A percentile compares a stretch with the other conserved stretches of the same genome.
Evolutionary conservation across 192 early-diverging fungal species (phyloP).

Genomic region (Backusella tuberculispora): DNA sequence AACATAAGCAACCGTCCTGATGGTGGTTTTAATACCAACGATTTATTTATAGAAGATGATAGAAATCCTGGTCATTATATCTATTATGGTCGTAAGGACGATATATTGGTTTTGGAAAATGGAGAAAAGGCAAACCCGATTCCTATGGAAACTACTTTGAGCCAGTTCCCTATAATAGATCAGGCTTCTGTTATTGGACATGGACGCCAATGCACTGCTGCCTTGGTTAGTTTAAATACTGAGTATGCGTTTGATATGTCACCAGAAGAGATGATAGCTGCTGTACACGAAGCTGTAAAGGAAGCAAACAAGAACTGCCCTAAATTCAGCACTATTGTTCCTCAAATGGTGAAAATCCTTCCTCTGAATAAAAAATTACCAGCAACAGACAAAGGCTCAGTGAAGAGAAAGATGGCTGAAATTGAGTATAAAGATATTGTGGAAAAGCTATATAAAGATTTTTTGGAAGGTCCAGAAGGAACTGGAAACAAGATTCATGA

Average conservation of each 20-base stretch:
- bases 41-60: conserved; percentile 10
- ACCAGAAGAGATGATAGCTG: not conserved
- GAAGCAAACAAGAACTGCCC: conserved; percentile 32
- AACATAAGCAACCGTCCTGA: conserved; percentile 18
- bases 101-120: conserved; percentile 31
- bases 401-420: conserved; percentile 20
- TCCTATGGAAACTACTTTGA: conserved; percentile 28
- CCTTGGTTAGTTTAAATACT: not conserved
- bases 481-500: not conserved
- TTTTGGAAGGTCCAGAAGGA: conserved; percentile 8
- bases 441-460: not conserved
- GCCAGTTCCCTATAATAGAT: not conserved
- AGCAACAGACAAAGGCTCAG: conserved; percentile 34
- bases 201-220: conserved; percentile 18
- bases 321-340: conserved; percentile 21
- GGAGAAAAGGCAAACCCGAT: conserved; percentile 44
- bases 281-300: conserved; percentile 13
- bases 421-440: not conserved
- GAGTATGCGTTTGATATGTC: not conserved
- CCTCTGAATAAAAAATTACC: conserved; percentile 23
- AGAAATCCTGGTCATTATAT: not conserved
- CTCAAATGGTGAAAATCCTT: conserved; percentile 36
- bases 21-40: conserved; percentile 31
- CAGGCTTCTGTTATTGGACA: conserved; percentile 27
- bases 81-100: conserved; percentile 31